Evolutionary conservation across 176 grass and related monocot genomes (phyloP), one percentile per base, ranked within the genome.

Genomic region (Canna indica): DNA sequence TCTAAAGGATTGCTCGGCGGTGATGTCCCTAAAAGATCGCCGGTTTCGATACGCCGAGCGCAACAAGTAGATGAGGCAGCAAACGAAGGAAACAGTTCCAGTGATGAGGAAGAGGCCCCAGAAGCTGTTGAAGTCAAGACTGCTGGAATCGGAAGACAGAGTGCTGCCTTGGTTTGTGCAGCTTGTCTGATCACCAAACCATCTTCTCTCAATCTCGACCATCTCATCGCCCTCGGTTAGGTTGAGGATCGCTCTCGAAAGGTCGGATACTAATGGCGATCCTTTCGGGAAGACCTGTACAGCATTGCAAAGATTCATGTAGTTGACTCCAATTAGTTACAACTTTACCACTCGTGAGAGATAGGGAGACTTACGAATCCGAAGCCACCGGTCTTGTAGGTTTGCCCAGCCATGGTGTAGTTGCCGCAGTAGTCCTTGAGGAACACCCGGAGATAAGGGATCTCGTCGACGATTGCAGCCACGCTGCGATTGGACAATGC

Each of bases 91-190:
- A 62, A 83, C 86, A 47, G 17, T 71, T 74, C 91, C 84, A 25
- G 91, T 90, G 79, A 95, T 35, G 53, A 90, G 85, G 73, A 96
- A 96, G 5, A 96, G 81, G 2, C 91, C 91, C 91, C 83, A 91
- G 72, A 96, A 96, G 81, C 76, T 96, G 22, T 5, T 11, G 64
- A 83, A 81, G 81, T 65, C 78, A 47, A 96, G 85, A 36, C 79
- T 84, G 46, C 53, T 61, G 34, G 91, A 82, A 29, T 71, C 66
- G 32, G 91, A 76, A 22, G 82, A 72, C 58, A 81, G 71, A 1
- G 27, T 64, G 57, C 32, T 75, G 14, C 18, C 78, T 72, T 66
- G 68, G 50, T 12, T 48, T 1, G 72, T 44, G 36, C 72, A 82
- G 27, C 42, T 68, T 6, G 69, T 39, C 48, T 10, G 7, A 36